Conservation (phyloP, 148 eudicot genomes). For the Chenopodium suecicum region DNA sequence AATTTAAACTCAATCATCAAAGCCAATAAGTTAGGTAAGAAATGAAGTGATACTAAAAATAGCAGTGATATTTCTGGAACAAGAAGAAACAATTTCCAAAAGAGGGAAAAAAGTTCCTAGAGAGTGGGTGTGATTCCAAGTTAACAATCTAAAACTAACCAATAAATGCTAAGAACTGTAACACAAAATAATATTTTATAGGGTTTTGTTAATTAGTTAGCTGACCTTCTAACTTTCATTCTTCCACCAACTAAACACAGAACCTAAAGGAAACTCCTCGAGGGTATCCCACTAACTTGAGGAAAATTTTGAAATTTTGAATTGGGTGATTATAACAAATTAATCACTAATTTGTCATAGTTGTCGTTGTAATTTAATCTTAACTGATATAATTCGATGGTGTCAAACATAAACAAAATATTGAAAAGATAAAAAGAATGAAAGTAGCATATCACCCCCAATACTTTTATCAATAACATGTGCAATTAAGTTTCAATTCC, state of each 20-base stretch:
- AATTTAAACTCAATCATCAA: neutral
- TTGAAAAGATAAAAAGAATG: too few relatives aligned
- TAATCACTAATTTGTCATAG: too few relatives aligned
- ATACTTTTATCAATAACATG: too few relatives aligned
- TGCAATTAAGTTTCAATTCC: too few relatives aligned
- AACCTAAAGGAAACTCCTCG: neutral
- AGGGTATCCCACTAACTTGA: conserved; percentile 17
- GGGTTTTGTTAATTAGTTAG: conserved; percentile 8
- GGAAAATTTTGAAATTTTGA: conserved; percentile 6
- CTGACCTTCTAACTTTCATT: neutral
- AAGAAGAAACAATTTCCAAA: conserved; percentile 5
- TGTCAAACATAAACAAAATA: too few relatives aligned
- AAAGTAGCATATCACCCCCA: too few relatives aligned
- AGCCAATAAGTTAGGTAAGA: conserved; percentile 3
- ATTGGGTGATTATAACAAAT: too few relatives aligned
- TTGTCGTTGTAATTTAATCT: too few relatives aligned
- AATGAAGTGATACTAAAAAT: conserved; percentile 3
- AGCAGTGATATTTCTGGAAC: neutral
- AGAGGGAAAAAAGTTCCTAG: conserved; percentile 5
- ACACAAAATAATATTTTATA: neutral
- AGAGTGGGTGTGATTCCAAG: conserved; percentile 10
- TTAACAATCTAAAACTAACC: neutral
- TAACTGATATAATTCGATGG: too few relatives aligned
- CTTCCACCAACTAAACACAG: conserved; percentile 10
- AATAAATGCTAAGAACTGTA: neutral